phyloP scores from a whole-genome alignment of 179 eudicot genomes.

The Camellia oleifera region DNA sequence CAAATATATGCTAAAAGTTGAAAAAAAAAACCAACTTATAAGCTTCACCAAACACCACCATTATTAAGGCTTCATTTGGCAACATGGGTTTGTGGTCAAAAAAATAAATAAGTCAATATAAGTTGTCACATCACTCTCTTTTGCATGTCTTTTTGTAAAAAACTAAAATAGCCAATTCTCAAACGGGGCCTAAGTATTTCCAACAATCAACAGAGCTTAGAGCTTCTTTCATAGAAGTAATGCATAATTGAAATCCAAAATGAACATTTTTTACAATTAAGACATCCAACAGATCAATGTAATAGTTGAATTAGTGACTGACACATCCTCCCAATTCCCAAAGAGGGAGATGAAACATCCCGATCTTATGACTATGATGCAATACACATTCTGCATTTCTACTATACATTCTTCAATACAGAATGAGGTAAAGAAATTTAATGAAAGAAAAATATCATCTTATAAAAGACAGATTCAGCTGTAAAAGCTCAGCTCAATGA shows the following conservation, averaged over 20 bases:
- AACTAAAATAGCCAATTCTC: no score
- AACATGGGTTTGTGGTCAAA: no score
- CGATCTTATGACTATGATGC: not conserved
- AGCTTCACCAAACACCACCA: no score
- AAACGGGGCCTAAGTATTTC: not conserved
- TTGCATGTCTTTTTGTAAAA: no score
- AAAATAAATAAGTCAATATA: no score
- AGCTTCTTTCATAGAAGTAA: not conserved
- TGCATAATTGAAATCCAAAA: not conserved
- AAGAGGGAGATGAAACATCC: not conserved
- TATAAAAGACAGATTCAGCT: not conserved
- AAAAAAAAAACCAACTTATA: no score
- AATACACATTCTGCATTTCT: not conserved
- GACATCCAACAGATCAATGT: not conserved
- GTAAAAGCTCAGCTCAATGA: constrained; percentile 8
- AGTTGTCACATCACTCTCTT: no score
- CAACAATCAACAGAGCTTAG: not conserved
- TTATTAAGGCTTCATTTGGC: no score
- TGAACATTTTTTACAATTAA: not conserved
- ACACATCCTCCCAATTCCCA: not conserved
- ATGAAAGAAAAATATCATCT: not conserved
- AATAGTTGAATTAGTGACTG: not conserved
- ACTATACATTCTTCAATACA: not conserved
- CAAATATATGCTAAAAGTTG: no score
- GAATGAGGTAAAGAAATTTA: not conserved